phyloP scores from a whole-genome alignment of 257 asterid genomes.

The Misopates orontium region DNA sequence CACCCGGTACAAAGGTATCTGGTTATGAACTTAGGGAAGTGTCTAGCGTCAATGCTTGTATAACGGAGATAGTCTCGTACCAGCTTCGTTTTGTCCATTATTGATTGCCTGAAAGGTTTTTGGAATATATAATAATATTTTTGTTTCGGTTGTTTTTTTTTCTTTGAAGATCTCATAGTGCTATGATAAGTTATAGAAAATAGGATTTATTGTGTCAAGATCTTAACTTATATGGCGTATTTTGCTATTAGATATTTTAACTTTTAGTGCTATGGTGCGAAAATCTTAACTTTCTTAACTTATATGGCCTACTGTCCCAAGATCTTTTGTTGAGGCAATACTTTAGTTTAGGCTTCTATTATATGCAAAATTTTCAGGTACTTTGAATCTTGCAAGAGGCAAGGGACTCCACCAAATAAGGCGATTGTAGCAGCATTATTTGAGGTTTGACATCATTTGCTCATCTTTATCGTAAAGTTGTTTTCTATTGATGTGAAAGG shows the following conservation, averaged over 20 bases:
- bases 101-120: background rate
- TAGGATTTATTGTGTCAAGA: too few species aligned
- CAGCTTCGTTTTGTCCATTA: background rate
- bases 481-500: background rate
- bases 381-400: conserved; percentile 55
- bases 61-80: background rate
- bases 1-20: background rate
- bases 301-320: background rate
- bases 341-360: conserved; percentile 7
- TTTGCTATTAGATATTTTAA: too few species aligned
- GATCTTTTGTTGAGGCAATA: background rate
- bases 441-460: conserved; percentile 51
- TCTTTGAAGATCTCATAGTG: background rate
- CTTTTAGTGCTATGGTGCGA: too few species aligned
- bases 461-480: conserved; percentile 13
- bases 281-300: too few species aligned
- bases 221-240: too few species aligned
- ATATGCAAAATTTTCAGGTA: conserved; percentile 53
- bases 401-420: conserved; percentile 56
- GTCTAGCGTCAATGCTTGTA: background rate
- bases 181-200: background rate
- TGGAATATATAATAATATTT: background rate
- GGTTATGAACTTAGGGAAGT: background rate
- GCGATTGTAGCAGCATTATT: conserved; percentile 56
- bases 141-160: background rate